Percentiles rank a stretch among this genome's conserved stretches.
Conservation (phyloP, 2,329 filamentous ascomycete species). For the Colletotrichum spaethianum region DNA sequence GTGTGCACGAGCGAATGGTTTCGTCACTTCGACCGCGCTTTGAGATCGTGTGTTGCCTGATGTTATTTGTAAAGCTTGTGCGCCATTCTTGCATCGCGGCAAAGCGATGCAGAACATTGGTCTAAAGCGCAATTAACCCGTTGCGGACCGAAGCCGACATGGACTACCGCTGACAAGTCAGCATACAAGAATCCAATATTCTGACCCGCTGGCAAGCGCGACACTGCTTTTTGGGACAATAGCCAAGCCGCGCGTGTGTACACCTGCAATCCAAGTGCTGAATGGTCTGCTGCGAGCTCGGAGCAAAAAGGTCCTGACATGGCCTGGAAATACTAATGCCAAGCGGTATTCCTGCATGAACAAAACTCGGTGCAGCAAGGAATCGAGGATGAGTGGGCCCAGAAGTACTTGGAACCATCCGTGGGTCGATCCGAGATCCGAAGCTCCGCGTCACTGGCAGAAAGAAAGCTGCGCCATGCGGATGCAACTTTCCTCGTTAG, state of each 20-base stretch:
- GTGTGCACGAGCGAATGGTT: neutral
- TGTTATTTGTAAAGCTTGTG: neutral
- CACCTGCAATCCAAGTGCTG: no score
- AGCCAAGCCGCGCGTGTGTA: no score
- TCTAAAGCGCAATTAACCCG: neutral
- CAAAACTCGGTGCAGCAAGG: neutral
- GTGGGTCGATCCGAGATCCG: constrained; percentile 26
- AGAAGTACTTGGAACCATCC: neutral
- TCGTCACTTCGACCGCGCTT: neutral
- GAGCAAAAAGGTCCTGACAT: no score
- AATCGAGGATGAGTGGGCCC: neutral
- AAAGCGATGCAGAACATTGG: neutral
- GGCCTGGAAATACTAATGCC: neutral
- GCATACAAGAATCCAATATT: neutral
- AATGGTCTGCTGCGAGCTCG: no score
- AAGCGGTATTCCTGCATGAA: neutral
- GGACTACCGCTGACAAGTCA: neutral
- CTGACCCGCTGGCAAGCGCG: neutral
- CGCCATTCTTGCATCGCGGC: neutral
- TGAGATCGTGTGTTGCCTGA: neutral
- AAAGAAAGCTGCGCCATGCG: neutral
- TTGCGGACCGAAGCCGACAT: neutral
- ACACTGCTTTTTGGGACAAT: neutral
- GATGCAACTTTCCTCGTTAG: constrained; percentile 32
- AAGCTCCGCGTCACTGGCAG: constrained; percentile 3